Base-by-base conservation (phyloP, 768 basidiomycete genomes). In the Naematelia encephala region DNA sequence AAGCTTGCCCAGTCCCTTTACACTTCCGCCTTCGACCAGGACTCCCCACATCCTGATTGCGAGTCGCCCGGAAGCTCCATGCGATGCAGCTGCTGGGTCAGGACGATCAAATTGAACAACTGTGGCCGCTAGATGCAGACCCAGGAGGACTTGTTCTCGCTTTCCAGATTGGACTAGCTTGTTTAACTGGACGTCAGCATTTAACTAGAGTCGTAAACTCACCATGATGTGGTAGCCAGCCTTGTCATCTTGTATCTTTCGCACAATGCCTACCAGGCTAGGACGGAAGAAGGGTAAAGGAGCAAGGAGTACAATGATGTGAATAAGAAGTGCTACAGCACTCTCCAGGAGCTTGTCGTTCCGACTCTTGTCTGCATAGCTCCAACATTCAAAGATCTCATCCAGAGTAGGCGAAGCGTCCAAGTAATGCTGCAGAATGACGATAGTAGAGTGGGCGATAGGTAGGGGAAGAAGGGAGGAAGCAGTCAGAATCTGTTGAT, bases 211-310 rank as follows among this genome's bases (percentile, higher is more conserved):
- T 1, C 4, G 29, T 13, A 27, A 23, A 59, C 69, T 63, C 47
- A 75, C 73, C 23, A 65, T 59, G 22, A 66, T 67, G 49, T 57
- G 56, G 43, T 64, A 76, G 4, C 61, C 56, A 14, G 74, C 73
- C 13, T 64, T 57, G 59, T 25, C 3, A 59, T 60, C 4, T 72
- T 25, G 16, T 39, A 77, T 43, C 54, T 69, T 73, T 29, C 68
- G 69, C 16, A 74, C 63, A 1, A 77, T 54, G 23, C 67, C 68
- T 22, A 64, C 45, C 21, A 75, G 54, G 1, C 61, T 39, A 5
- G 62, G 60, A 14, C 66, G 68, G 50, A 77, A 77, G 67, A 74
- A 77, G 12, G 75, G 75, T n/a, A 77, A 19, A 2, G 69, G 64
- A 1, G 70, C 65, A 1, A 77, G 55, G 21, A 77, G 51, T 2